phyloP scores from a whole-genome alignment of 2,329 filamentous ascomycete genomes.

The Fusarium algeriense region DNA sequence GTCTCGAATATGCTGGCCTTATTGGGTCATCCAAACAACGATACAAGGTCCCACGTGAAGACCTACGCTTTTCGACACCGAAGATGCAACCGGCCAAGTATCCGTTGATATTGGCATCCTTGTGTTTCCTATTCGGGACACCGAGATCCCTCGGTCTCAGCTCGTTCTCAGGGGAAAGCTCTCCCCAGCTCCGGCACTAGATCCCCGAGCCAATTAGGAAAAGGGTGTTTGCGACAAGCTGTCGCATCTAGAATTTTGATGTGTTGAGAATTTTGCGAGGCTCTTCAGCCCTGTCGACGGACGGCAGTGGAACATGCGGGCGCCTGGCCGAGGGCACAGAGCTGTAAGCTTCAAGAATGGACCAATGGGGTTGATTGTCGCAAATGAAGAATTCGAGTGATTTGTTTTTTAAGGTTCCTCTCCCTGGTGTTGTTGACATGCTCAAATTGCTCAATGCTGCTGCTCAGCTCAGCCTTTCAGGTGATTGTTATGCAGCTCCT shows the following conservation, averaged over 20 bases:
- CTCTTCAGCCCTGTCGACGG: conserved; percentile 32
- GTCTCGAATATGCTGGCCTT: conserved; percentile 15
- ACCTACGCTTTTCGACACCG: conserved; percentile 46
- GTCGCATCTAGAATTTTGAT: conserved; percentile 10
- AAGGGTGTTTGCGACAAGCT: background rate
- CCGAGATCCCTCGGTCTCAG: conserved; percentile 36
- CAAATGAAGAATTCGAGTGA: background rate
- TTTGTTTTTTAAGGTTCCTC: background rate
- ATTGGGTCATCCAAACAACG: conserved; percentile 4
- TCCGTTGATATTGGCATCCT: conserved; percentile 24
- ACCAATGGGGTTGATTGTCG: background rate
- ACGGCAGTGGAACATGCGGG: conserved; percentile 1
- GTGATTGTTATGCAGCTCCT: background rate
- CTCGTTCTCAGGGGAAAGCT: conserved; percentile 36
- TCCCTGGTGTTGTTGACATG: background rate
- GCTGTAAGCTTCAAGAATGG: background rate
- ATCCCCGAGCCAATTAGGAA: conserved; percentile 38
- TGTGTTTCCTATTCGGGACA: conserved; percentile 37
- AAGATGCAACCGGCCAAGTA: conserved; percentile 27
- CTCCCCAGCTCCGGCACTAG: conserved; percentile 20
- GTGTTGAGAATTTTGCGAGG: conserved; percentile 16
- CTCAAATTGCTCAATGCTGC: background rate
- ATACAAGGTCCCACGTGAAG: conserved; percentile 42
- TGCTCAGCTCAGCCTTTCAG: background rate
- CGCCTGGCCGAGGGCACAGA: background rate